Percentiles rank a stretch among this genome's conserved stretches.
Conservation (phyloP, 1,284 basidiomycete genomes). For the Pyrrhoderma noxium region DNA sequence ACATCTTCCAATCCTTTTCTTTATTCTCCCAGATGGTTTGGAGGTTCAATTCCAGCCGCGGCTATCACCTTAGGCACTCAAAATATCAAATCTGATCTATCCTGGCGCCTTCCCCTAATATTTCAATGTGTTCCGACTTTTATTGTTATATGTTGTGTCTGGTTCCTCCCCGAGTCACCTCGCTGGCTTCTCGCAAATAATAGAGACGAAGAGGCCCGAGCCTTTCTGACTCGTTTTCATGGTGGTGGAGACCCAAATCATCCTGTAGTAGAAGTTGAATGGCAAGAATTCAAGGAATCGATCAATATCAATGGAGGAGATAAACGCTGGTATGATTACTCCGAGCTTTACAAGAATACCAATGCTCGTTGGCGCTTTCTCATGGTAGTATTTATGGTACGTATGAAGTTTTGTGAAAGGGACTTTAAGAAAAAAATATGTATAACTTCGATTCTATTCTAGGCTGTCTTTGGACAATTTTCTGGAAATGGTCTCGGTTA, state of each 20-base stretch:
- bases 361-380: slow-evolving; percentile 41
- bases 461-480: slow-evolving; percentile 48
- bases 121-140: slow-evolving; percentile 45
- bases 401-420: not conserved
- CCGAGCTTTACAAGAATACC: slow-evolving; percentile 38
- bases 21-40: slow-evolving; percentile 20
- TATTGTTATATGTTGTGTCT: slow-evolving; percentile 41
- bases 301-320: slow-evolving; percentile 49
- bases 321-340: slow-evolving; percentile 56
- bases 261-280: slow-evolving; percentile 46
- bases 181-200: slow-evolving; percentile 55
- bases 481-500: slow-evolving; percentile 43
- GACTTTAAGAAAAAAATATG: no score
- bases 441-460: no score
- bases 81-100: slow-evolving; percentile 40
- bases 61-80: slow-evolving; percentile 43
- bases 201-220: slow-evolving; percentile 40
- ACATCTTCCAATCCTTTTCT: not conserved
- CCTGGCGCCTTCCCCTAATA: slow-evolving; percentile 50
- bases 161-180: slow-evolving; percentile 52
- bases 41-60: slow-evolving; percentile 41
- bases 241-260: slow-evolving; percentile 39
- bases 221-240: slow-evolving; percentile 44
- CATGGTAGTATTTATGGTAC: slow-evolving; percentile 40
- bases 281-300: slow-evolving; percentile 47